Conservation (phyloP, 768 basidiomycete species). For the Collybia sordida region DNA sequence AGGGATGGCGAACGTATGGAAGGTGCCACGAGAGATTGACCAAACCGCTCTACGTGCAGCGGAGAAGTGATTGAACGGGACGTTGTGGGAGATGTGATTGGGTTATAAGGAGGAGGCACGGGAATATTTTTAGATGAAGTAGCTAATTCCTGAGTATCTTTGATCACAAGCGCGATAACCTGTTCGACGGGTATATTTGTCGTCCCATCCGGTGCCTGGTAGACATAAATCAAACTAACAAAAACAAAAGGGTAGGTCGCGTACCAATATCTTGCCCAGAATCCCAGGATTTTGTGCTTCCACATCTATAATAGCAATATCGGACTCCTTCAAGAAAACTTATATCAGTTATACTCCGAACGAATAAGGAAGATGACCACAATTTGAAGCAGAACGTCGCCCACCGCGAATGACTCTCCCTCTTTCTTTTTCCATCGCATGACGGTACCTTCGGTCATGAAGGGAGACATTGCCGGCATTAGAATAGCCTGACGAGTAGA, state of each 20-base stretch:
- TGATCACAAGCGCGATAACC: conserved; percentile 73
- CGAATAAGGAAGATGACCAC: conserved; percentile 34
- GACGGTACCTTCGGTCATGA: conserved; percentile 85
- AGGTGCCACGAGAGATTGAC: conserved; percentile 22
- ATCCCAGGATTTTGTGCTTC: conserved; percentile 90
- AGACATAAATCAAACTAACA: not conserved
- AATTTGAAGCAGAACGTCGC: conserved; percentile 78
- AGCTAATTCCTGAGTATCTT: conserved; percentile 43
- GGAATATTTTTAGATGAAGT: conserved; percentile 18
- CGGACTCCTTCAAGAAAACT: conserved; percentile 57
- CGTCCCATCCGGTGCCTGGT: conserved; percentile 62
- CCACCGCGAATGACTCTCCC: conserved; percentile 67
- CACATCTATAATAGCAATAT: conserved; percentile 82
- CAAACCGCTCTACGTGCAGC: conserved; percentile 17
- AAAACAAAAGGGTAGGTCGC: conserved; percentile 21
- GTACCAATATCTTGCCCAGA: conserved; percentile 80
- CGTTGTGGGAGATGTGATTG: conserved; percentile 20
- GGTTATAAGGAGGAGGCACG: conserved; percentile 23
- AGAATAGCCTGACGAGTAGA: conserved; percentile 34
- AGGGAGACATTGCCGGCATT: conserved; percentile 92
- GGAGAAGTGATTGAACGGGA: conserved; percentile 20
- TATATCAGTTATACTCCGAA: not conserved
- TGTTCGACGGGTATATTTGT: conserved; percentile 47
- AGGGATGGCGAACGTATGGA: conserved; percentile 26
- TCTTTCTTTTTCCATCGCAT: conserved; percentile 77